phyloP scores from a whole-genome alignment of 345 rosid genomes.

The Geranium brycei region DNA sequence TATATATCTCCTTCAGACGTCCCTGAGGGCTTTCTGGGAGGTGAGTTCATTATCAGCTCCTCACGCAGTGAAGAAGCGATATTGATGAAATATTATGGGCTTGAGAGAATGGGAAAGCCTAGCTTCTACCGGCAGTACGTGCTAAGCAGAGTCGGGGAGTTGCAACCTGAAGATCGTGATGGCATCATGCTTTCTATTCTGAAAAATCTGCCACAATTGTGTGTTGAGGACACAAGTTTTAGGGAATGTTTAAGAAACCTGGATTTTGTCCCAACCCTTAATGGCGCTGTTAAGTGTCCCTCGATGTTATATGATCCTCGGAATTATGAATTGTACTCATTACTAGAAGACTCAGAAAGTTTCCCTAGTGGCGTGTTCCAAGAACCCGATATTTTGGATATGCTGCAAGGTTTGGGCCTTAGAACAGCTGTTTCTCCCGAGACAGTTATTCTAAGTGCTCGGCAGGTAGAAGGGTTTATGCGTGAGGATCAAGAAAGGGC shows the following conservation, averaged over 20 bases:
- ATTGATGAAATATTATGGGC: constrained; percentile 50
- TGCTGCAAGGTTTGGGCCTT: constrained; percentile 82
- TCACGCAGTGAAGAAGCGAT: constrained; percentile 52
- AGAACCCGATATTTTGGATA: constrained; percentile 56
- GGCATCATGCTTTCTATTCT: constrained; percentile 65
- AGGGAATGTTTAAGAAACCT: constrained; percentile 56
- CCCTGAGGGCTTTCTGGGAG: constrained; percentile 51
- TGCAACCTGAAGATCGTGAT: constrained; percentile 69
- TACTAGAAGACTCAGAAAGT: constrained; percentile 66
- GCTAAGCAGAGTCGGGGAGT: constrained; percentile 39
- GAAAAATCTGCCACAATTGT: constrained; percentile 70
- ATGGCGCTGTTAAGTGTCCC: constrained; percentile 54
- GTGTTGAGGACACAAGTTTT: constrained; percentile 55
- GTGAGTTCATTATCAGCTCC: constrained; percentile 48
- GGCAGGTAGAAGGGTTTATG: constrained; percentile 54
- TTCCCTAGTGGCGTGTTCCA: constrained; percentile 63
- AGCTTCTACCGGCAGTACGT: constrained; percentile 61
- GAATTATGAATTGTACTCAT: constrained; percentile 66
- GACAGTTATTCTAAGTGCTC: constrained; percentile 70
- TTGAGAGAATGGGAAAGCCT: constrained; percentile 69
- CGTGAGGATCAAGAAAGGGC: constrained; percentile 62
- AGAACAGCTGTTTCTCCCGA: constrained; percentile 68
- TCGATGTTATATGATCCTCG: constrained; percentile 75
- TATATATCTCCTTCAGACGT: constrained; percentile 63
- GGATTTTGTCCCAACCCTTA: constrained; percentile 70